Evolutionary conservation across 192 early-diverging fungal species (phyloP).

Genomic region (Chytriomyces sp.): DNA sequence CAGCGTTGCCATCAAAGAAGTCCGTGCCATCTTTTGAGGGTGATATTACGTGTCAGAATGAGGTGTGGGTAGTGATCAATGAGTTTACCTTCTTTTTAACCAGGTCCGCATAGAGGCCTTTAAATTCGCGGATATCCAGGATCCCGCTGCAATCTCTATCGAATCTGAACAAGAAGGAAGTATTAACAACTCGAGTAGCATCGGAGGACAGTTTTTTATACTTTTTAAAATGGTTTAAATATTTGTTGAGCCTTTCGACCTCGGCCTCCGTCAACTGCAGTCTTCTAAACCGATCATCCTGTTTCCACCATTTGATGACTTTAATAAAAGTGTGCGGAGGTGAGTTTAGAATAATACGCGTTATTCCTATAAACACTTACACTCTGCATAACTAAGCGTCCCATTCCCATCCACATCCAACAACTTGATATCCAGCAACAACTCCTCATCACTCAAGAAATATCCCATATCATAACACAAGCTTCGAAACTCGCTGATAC

Average conservation of each 20-base stretch:
- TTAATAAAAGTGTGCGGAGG: conserved; percentile 6
- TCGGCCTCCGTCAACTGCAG: conserved; percentile 37
- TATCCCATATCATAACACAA: conserved; percentile 51
- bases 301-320: conserved; percentile 51
- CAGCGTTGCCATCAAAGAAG: conserved; percentile 38
- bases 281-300: conserved; percentile 38
- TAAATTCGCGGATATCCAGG: conserved; percentile 47
- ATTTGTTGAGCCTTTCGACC: conserved; percentile 29
- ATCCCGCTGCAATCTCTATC: conserved; percentile 45
- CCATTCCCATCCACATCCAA: conserved; percentile 48
- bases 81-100: conserved; percentile 38
- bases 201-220: not conserved
- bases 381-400: conserved; percentile 41
- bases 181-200: not conserved
- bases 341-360: not conserved
- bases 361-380: conserved; percentile 14
- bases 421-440: conserved; percentile 36
- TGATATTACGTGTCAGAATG: conserved; percentile 30
- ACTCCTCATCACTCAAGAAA: conserved; percentile 45
- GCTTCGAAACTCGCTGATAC: conserved; percentile 40
- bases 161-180: conserved; percentile 21
- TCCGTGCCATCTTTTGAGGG: conserved; percentile 29
- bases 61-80: conserved; percentile 14
- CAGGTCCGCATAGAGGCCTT: conserved; percentile 44
- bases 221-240: conserved; percentile 42